Evolutionary conservation across 176 grass and related monocot genomes (phyloP).

Genomic region (Areca catechu): DNA sequence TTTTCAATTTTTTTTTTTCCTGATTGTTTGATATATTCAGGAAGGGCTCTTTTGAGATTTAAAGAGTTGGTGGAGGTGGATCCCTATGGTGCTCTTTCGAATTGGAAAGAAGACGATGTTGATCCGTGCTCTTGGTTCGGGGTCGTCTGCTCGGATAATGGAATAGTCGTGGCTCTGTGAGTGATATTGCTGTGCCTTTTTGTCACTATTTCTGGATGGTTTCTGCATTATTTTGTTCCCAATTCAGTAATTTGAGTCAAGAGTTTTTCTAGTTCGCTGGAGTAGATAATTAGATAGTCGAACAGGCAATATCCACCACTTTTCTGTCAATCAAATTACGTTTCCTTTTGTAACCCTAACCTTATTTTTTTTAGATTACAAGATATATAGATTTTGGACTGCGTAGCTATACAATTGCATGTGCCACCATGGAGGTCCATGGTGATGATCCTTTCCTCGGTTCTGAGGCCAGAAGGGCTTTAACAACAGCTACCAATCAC

Average conservation of each 20-base stretch:
- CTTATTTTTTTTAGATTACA: too few species aligned
- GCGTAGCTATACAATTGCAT: too few species aligned
- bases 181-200: conserved; percentile 10
- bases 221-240: not conserved
- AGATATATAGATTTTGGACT: too few species aligned
- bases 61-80: conserved; percentile 33
- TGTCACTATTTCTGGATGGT: not conserved
- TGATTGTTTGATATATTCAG: conserved; percentile 22
- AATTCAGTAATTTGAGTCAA: not conserved
- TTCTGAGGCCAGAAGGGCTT: too few species aligned
- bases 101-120: conserved; percentile 27
- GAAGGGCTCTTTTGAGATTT: conserved; percentile 33
- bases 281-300: too few species aligned
- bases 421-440: too few species aligned
- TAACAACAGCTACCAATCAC: too few species aligned
- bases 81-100: conserved; percentile 22
- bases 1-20: conserved; percentile 7
- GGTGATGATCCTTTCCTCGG: too few species aligned
- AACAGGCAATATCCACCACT: too few species aligned
- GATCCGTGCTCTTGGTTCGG: conserved; percentile 49
- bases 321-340: too few species aligned
- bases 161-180: conserved; percentile 47
- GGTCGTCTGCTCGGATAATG: conserved; percentile 47
- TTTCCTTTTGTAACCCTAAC: too few species aligned
- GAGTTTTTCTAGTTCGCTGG: too few species aligned